These are phyloP conservation scores for Torrubiellomyces zombiae DNA, from an alignment of 2,329 filamentous ascomycete species.

Conservation along the genomic window DNA sequence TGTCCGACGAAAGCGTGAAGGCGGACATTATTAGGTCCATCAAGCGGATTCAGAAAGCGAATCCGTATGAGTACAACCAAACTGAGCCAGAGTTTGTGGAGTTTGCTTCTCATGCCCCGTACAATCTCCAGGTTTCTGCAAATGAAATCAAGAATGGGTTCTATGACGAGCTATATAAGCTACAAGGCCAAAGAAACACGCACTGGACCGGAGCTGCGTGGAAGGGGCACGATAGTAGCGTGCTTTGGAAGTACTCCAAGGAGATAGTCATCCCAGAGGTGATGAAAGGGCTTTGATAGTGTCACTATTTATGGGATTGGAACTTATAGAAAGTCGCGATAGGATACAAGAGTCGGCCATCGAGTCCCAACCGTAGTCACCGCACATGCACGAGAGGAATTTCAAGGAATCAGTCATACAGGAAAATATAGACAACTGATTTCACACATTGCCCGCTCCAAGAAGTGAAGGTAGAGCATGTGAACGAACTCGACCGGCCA, in stretches of 20 bases:
- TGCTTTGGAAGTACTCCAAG: conserved; percentile 1
- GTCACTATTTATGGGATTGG: too few species aligned
- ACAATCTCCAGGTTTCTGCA: conserved; percentile 7
- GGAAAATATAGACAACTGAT: too few species aligned
- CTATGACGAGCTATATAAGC: conserved; percentile 9
- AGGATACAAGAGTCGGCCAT: too few species aligned
- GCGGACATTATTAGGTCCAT: not conserved
- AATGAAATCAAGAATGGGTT: conserved; percentile 11
- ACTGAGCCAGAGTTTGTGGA: conserved; percentile 1
- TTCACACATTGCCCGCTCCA: too few species aligned
- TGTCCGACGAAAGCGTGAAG: conserved; percentile 1
- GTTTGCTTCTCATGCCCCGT: conserved; percentile 11
- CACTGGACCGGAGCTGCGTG: conserved; percentile 11
- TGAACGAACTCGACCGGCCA: too few species aligned
- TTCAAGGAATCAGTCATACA: too few species aligned
- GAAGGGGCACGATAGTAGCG: not conserved
- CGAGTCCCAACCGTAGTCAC: too few species aligned
- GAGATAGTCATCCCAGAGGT: too few species aligned
- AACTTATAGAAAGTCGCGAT: too few species aligned
- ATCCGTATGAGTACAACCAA: conserved; percentile 2
- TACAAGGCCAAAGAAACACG: conserved; percentile 13
- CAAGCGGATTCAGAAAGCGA: not conserved
- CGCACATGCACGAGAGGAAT: too few species aligned
- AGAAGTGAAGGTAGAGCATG: too few species aligned
- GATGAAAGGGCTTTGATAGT: too few species aligned